These are phyloP conservation scores for Alternaria infectoria DNA, from an alignment of 2,329 filamentous ascomycete species.

Conservation along the genomic window DNA sequence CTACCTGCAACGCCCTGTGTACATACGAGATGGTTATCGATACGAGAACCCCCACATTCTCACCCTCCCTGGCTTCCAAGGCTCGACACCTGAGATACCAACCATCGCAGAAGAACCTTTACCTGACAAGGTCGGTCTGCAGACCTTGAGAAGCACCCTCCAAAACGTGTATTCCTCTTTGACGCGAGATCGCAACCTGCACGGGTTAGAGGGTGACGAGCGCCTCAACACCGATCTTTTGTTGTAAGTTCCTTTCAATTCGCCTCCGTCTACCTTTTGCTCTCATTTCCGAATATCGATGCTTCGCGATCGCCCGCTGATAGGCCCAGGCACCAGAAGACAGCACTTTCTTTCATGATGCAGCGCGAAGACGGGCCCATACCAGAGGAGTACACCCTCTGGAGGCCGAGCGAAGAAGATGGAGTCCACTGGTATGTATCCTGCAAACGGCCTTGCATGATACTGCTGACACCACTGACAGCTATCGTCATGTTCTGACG, in stretches of 20 bases:
- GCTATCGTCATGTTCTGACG: conserved; percentile 52
- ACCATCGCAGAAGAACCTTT: not conserved
- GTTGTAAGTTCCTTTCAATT: not conserved
- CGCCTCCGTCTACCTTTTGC: not conserved
- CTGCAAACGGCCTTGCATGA: not conserved
- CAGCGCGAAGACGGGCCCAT: conserved; percentile 42
- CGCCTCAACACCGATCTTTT: conserved; percentile 28
- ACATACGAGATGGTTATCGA: conserved; percentile 10
- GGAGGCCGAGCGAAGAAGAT: conserved; percentile 27
- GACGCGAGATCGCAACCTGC: conserved; percentile 20
- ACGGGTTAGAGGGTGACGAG: conserved; percentile 29
- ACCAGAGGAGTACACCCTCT: conserved; percentile 33
- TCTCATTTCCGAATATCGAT: not conserved
- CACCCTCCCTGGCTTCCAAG: conserved; percentile 17
- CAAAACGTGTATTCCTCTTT: conserved; percentile 29
- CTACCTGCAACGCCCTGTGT: conserved; percentile 33
- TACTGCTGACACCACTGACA: conserved; percentile 1
- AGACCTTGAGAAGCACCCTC: not conserved
- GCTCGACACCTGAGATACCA: not conserved
- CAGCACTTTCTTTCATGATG: conserved; percentile 37
- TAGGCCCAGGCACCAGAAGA: conserved; percentile 28
- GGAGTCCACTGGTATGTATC: conserved; percentile 25
- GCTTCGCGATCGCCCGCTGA: not conserved
- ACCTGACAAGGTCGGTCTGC: not conserved
- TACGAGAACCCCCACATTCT: conserved; percentile 40